phyloP scores from a whole-genome alignment of 2,329 filamentous ascomycete species.

The Karstenula rhodostoma region DNA sequence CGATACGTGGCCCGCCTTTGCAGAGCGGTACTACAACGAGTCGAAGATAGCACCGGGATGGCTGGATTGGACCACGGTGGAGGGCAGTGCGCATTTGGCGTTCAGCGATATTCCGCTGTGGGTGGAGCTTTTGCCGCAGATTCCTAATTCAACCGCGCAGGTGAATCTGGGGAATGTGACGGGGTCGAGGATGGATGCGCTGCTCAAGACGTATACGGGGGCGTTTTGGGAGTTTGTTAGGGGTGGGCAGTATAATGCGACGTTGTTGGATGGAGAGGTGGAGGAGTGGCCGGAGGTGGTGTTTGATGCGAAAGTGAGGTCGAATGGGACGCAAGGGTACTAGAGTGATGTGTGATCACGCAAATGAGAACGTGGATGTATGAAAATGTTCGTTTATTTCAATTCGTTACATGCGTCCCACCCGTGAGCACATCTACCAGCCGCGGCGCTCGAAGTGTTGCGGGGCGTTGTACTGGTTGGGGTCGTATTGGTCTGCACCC shows the following conservation, averaged over 20 bases:
- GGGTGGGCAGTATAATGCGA: not conserved
- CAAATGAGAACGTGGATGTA: not conserved
- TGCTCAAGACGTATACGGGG: slow-evolving; percentile 19
- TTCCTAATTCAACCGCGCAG: slow-evolving; percentile 23
- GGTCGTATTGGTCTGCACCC: slow-evolving; percentile 56
- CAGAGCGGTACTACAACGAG: not conserved
- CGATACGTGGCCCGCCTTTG: slow-evolving; percentile 27
- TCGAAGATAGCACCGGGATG: slow-evolving; percentile 30
- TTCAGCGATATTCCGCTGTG: slow-evolving; percentile 33
- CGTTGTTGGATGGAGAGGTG: slow-evolving; percentile 1
- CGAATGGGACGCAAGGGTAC: not conserved
- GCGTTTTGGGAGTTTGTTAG: slow-evolving; percentile 11
- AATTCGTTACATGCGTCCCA: not conserved
- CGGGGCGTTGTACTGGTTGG: slow-evolving; percentile 51
- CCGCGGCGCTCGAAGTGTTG: slow-evolving; percentile 37
- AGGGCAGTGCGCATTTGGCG: slow-evolving; percentile 28
- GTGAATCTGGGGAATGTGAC: slow-evolving; percentile 24
- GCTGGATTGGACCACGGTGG: slow-evolving; percentile 31
- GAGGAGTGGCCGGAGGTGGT: slow-evolving; percentile 11
- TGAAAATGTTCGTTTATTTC: not conserved
- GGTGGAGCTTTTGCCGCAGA: slow-evolving; percentile 30
- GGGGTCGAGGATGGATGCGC: slow-evolving; percentile 27
- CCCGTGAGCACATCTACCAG: slow-evolving; percentile 28
- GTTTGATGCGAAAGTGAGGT: slow-evolving; percentile 2
- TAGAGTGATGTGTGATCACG: not conserved